Evolutionary conservation across 768 basidiomycete genomes (phyloP).

Genomic region (Tylopilus rubrobrunneus): DNA sequence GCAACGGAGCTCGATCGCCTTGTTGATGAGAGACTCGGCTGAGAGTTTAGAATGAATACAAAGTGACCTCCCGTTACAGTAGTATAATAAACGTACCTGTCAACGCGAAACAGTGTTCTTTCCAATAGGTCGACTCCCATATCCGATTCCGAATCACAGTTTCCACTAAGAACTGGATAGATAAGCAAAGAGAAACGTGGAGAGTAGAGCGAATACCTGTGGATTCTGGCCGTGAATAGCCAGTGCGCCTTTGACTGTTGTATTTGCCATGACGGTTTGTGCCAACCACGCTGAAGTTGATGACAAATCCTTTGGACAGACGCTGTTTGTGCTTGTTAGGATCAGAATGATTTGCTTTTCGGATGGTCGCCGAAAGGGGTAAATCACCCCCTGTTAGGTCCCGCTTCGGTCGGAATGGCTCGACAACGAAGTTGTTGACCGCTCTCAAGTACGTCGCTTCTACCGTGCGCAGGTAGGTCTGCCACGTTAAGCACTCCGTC

Average conservation of each 20-base stretch:
- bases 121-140: slow-evolving; percentile 94
- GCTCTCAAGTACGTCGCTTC: too few relatives aligned
- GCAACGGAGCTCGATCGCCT: slow-evolving; percentile 73
- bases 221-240: slow-evolving; percentile 98
- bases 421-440: too few relatives aligned
- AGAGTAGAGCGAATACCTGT: slow-evolving; percentile 52
- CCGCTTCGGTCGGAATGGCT: too few relatives aligned
- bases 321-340: slow-evolving; percentile 25
- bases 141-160: slow-evolving; percentile 95
- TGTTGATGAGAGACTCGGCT: slow-evolving; percentile 95
- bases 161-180: slow-evolving; percentile 81
- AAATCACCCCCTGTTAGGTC: not conserved
- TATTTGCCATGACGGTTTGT: slow-evolving; percentile 73
- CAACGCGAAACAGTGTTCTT: slow-evolving; percentile 97
- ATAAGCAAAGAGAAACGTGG: slow-evolving; percentile 13
- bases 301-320: not conserved
- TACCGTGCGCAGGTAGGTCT: too few relatives aligned
- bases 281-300: not conserved
- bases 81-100: slow-evolving; percentile 54
- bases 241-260: slow-evolving; percentile 79
- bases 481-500: not conserved
- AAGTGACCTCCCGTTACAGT: not conserved
- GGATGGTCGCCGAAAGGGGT: not conserved
- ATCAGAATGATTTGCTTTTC: slow-evolving; percentile 14
- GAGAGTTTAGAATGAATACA: slow-evolving; percentile 1